Evolutionary conservation across 352 stramenopile genomes (phyloP), one percentile per base, ranked within the genome.

Genomic region (Phytopythium montanum): DNA sequence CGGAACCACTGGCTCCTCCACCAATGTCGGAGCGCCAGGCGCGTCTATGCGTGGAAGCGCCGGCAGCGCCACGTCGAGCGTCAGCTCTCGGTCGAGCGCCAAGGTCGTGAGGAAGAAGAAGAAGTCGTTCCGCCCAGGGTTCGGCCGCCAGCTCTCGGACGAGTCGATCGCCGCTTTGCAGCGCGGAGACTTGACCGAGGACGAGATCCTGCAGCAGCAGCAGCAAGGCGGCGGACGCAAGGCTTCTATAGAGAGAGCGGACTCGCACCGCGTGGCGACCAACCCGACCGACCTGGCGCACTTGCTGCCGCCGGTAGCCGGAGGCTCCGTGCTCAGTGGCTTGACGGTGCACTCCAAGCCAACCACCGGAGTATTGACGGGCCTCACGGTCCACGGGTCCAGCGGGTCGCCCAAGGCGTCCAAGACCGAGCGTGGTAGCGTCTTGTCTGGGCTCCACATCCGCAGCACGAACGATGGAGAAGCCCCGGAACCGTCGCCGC

Each of bases 41-140:
- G 68, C 53, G 10, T 61, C 62, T 34, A 68, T 70, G 34, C 29
- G 64, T 33, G 59, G 60, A 25, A 80, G 68, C 23, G 61, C 25
- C 6, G 68, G 62, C 0, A 77, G 74, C 60, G 68, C 58, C 16
- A 65, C 66, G 4, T 65, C 68, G 9, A 75, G 62, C n/a, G 41
- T 57, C 3, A 69, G 59, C 3, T 70, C 70, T 25, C 61, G 69
- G 0, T 69, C 70, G 5, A 79, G 73, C 56, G 65, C 66, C 13
- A 88, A 88, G 48, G 64, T 48, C 21, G 87, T 90, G 38, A 90
- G 89, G 70, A 92, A 92, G 60, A 95, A 93, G 66, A 92, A 85
- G 34, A 92, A 92, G 67, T 87, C 74, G 14, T 95, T 95, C 51
- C 85, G 85, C 7, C 85, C 85, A 14, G 85, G 85, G 0, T 95